Conservation (phyloP, 352 stramenopile genomes). For the Phytophthora pseudosyringae region DNA sequence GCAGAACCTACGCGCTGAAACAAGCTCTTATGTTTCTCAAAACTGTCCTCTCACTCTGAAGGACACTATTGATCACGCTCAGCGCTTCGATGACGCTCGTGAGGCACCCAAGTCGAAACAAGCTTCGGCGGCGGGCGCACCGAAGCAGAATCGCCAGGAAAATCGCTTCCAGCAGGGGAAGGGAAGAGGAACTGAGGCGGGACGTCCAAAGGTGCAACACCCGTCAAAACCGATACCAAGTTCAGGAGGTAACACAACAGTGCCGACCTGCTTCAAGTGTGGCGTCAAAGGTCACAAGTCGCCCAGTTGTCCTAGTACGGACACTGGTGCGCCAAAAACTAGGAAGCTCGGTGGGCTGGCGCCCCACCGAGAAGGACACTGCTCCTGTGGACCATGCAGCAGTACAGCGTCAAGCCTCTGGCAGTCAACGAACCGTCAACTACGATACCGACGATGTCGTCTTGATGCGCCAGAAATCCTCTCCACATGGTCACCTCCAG, state of each 20-base stretch:
- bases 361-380: neutral
- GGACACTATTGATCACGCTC: neutral
- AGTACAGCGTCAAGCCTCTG: neutral
- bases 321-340: neutral
- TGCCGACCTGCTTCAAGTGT: neutral
- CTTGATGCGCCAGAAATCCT: neutral
- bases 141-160: neutral
- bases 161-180: neutral
- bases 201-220: neutral
- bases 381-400: neutral
- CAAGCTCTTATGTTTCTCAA: neutral
- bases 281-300: neutral
- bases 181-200: neutral
- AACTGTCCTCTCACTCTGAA: neutral
- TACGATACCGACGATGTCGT: neutral
- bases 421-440: neutral
- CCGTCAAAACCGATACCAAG: neutral
- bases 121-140: neutral
- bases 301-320: neutral
- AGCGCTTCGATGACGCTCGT: neutral
- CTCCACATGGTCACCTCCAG: neutral
- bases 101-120: neutral
- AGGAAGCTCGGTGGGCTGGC: slow-evolving; percentile 6
- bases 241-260: neutral
- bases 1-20: neutral